Evolutionary conservation across 2,329 filamentous ascomycete species (phyloP).

Genomic region (Phaeoacremonium minimum): DNA sequence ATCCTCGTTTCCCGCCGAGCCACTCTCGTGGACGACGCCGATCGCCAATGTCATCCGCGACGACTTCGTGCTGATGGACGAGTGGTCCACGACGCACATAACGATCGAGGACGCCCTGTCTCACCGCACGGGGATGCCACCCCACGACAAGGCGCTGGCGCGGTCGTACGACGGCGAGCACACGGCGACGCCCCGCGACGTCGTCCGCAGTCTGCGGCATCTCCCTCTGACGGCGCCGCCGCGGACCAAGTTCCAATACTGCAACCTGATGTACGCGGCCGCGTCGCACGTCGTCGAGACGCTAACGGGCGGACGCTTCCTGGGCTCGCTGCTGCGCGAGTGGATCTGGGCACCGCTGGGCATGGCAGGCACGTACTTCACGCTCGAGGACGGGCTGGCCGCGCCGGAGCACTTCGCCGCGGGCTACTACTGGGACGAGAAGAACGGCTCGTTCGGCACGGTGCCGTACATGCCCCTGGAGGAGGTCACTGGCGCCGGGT

Average conservation of each 20-base stretch:
- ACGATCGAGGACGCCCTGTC: constrained; percentile 49
- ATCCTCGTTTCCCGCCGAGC: constrained; percentile 11
- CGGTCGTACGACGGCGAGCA: constrained; percentile 15
- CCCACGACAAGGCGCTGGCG: constrained; percentile 29
- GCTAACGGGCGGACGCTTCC: constrained; percentile 26
- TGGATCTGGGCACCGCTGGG: constrained; percentile 37
- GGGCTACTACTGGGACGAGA: constrained; percentile 34
- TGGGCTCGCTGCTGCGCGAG: constrained; percentile 32
- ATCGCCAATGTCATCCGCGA: constrained; percentile 40
- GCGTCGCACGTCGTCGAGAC: constrained; percentile 40
- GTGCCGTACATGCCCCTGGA: constrained; percentile 20
- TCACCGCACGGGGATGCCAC: constrained; percentile 45
- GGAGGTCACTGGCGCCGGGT: constrained; percentile 33
- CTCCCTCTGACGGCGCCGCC: constrained; percentile 32
- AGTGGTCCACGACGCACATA: constrained; percentile 35
- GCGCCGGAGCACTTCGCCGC: constrained; percentile 27
- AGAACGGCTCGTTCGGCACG: constrained; percentile 10
- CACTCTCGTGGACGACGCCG: constrained; percentile 39
- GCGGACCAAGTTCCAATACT: constrained; percentile 41
- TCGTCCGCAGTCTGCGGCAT: constrained; percentile 34
- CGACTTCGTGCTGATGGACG: constrained; percentile 40
- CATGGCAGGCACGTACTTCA: constrained; percentile 35
- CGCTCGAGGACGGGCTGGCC: constrained; percentile 21
- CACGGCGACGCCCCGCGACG: constrained; percentile 24
- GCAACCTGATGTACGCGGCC: constrained; percentile 47